Base-by-base conservation (phyloP, 768 basidiomycete species). In the Lactarius sp. region DNA sequence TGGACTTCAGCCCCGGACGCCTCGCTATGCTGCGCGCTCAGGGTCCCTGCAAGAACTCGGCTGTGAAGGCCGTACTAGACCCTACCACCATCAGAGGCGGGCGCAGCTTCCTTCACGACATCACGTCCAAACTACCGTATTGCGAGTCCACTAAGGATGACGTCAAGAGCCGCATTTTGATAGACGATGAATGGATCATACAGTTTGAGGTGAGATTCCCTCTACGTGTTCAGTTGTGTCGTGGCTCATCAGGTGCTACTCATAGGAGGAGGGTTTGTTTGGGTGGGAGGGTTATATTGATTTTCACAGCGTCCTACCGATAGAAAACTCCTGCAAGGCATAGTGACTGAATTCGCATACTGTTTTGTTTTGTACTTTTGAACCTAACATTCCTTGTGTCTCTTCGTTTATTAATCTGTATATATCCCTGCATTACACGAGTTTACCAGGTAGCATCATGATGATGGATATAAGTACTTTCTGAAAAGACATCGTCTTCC, bases 281-380 rank as follows among this genome's bases (percentile, higher is more conserved):
- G 64, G 64, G 18, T 65, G 64, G 64, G 64, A 65, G 42, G 64
- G 64, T 3, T 56, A 56, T 36, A 65, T 65, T 20, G 64, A 65
- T 41, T 65, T 60, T 31, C 54, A 65, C 50, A 56, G 64, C 54
- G 16, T 65, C n/a, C 94, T 33, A 97, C 96, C 3, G 96, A 94
- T 7, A 94, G 96, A 67, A 93, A 93, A 70, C 94, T 94, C 36
- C 81, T 98, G 47, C 90, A 94, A 73, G 94, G 94, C 71, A 79
- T 98, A 31, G 97, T 97, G 67, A 94, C 96, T 72, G 94, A 97
- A 96, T 69, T 41, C 12, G 56, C 44, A 33, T 27, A 34, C 42
- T 6, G n/a, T 55, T 22, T 20, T 27, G 27, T 27, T 47, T 9
- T 49, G 9, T 18, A n/a, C 22, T 37, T 13, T 27, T 20, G 7